These are phyloP conservation scores for Diversispora epigaea DNA, from an alignment of 192 early-diverging fungal species.

Conservation along the genomic window DNA sequence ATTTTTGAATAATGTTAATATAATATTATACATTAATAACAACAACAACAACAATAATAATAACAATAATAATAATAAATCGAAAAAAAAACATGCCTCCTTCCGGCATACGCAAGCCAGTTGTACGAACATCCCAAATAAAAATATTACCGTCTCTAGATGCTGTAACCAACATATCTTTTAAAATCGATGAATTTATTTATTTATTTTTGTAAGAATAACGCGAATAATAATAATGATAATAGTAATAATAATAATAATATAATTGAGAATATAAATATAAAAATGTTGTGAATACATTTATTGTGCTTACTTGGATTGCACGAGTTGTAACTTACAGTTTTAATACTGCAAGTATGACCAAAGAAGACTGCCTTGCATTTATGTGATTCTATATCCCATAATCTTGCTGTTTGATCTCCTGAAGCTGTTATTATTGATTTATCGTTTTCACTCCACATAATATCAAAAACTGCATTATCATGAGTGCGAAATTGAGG, in stretches of 20 bases:
- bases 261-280: no score
- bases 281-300: no score
- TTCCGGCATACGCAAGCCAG: constrained; percentile 30
- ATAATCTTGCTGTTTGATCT: constrained; percentile 68
- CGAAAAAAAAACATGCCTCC: constrained; percentile 14
- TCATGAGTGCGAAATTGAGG: constrained; percentile 59
- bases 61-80: neutral
- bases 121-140: constrained; percentile 70
- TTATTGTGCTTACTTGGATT: constrained; percentile 51
- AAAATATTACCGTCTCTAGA: constrained; percentile 71
- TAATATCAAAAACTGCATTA: constrained; percentile 76
- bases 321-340: constrained; percentile 54
- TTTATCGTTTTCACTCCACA: constrained; percentile 68
- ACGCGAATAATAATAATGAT: neutral
- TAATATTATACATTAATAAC: no score
- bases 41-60: neutral
- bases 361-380: constrained; percentile 55
- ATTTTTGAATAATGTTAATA: neutral
- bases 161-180: constrained; percentile 62
- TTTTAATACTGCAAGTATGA: constrained; percentile 68
- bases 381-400: constrained; percentile 66
- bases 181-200: neutral
- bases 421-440: constrained; percentile 67
- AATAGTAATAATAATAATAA: neutral
- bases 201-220: neutral